Conservation (phyloP, 2,329 filamentous ascomycete species). For the Diaporthe sp. region DNA sequence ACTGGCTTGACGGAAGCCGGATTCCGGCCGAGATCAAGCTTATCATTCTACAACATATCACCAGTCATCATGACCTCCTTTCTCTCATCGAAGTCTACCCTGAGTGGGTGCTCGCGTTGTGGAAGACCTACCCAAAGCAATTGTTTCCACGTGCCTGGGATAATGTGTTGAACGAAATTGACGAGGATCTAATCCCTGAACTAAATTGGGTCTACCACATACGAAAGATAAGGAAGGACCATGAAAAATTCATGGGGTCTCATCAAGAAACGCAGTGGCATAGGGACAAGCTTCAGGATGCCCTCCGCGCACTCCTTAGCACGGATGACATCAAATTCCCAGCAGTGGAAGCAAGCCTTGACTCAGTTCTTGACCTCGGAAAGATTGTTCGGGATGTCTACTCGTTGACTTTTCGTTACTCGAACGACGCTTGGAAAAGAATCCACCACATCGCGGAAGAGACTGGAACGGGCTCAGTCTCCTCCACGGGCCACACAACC, state of each 20-base stretch:
- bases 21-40: neutral
- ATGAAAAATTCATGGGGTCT: neutral
- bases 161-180: neutral
- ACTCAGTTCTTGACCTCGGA: neutral
- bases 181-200: fast-evolving
- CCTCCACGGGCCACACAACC: neutral
- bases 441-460: neutral
- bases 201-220: neutral
- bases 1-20: neutral
- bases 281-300: neutral
- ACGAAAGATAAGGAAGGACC: neutral
- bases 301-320: neutral
- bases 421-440: conserved; percentile 11
- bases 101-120: neutral
- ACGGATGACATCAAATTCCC: fast-evolving
- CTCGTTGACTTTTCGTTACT: neutral
- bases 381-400: neutral
- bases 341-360: neutral
- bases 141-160: neutral
- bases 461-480: neutral
- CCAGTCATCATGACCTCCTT: neutral
- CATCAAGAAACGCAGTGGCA: neutral
- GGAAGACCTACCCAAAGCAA: neutral
- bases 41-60: neutral
- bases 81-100: neutral